A percentile compares a stretch with the other conserved stretches of the same genome.
These are phyloP conservation scores for Hippophae rhamnoides DNA, from an alignment of 306 rosid species.

Conservation along the genomic window DNA sequence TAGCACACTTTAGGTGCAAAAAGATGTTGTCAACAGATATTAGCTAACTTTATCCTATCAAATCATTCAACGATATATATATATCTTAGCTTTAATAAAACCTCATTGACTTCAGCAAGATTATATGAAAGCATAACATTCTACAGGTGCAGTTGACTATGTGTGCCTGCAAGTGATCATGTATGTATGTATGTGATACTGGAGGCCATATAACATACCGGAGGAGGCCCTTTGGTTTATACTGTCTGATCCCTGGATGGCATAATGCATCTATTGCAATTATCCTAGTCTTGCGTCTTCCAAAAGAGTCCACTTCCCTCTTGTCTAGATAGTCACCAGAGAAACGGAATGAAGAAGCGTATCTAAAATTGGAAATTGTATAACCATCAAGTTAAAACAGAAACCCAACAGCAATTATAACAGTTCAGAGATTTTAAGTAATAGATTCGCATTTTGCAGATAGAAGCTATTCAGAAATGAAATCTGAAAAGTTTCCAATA, in stretches of 20 bases:
- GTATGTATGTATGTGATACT: neutral
- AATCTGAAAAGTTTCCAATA: neutral
- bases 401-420: conserved; percentile 8
- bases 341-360: conserved; percentile 75
- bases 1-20: neutral
- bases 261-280: conserved; percentile 84
- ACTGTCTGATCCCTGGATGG: conserved; percentile 69
- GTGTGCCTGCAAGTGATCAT: no score
- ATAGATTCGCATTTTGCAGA: neutral
- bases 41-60: neutral
- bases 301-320: conserved; percentile 42
- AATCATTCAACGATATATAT: no score
- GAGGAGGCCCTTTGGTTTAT: conserved; percentile 45
- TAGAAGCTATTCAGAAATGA: neutral
- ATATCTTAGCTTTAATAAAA: no score
- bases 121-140: no score
- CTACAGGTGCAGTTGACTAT: no score
- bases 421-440: neutral
- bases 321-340: conserved; percentile 62
- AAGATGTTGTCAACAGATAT: neutral
- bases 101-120: no score
- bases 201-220: conserved; percentile 43
- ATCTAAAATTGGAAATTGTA: conserved; percentile 44
- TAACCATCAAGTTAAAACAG: conserved; percentile 14
- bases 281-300: conserved; percentile 71